phyloP scores from a whole-genome alignment of 768 basidiomycete genomes.

The Lentinula lateritia region DNA sequence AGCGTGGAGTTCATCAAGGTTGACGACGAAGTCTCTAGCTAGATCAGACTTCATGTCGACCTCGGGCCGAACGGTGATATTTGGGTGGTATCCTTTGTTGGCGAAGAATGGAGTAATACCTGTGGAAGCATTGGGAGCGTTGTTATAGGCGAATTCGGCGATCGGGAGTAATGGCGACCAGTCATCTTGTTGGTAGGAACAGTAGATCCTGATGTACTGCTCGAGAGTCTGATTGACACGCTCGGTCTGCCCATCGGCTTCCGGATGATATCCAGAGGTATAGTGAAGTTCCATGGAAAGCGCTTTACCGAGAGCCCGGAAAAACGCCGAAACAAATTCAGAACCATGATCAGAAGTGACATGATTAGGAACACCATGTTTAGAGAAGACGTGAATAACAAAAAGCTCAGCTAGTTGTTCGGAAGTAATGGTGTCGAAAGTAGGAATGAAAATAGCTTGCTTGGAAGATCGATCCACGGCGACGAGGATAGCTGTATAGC shows the following conservation, averaged over 20 bases:
- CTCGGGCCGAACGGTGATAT: conserved; percentile 12
- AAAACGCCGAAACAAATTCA: conserved; percentile 17
- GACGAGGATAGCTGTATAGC: conserved; percentile 8
- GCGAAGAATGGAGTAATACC: conserved; percentile 21
- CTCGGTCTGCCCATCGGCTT: conserved; percentile 18
- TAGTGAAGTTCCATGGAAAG: conserved; percentile 12
- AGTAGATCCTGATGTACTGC: conserved; percentile 18
- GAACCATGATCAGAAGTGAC: conserved; percentile 15
- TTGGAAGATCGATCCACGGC: conserved; percentile 4
- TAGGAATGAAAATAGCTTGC: conserved; percentile 12
- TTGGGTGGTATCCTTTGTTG: conserved; percentile 21
- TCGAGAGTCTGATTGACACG: conserved; percentile 18
- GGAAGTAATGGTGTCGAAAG: conserved; percentile 8
- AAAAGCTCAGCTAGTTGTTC: conserved; percentile 10
- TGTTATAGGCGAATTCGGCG: conserved; percentile 25
- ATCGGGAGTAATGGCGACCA: conserved; percentile 19
- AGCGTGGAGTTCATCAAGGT: conserved; percentile 15
- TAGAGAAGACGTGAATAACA: conserved; percentile 15
- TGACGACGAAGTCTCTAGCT: conserved; percentile 11
- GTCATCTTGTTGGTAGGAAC: conserved; percentile 18
- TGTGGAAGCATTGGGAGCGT: conserved; percentile 17
- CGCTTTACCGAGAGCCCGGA: conserved; percentile 7
- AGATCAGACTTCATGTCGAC: conserved; percentile 10
- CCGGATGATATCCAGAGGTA: conserved; percentile 17
- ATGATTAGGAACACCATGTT: conserved; percentile 15